These are phyloP conservation scores for Pholiota microspora DNA, from an alignment of 768 basidiomycete species.

Conservation along the genomic window DNA sequence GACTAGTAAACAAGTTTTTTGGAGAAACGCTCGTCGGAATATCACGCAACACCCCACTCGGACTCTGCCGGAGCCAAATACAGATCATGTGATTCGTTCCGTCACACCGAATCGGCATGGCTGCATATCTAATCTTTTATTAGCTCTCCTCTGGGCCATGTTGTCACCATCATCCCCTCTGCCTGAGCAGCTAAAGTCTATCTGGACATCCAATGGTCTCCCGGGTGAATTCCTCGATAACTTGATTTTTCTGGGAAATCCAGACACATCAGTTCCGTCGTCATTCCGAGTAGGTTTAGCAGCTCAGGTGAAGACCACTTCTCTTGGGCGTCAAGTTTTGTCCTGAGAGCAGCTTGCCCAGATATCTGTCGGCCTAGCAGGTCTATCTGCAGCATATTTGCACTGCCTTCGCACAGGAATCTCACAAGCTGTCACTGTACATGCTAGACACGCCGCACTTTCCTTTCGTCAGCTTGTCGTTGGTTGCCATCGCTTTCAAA, in stretches of 20 bases:
- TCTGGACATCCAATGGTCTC: slow-evolving; percentile 38
- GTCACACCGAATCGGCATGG: not conserved
- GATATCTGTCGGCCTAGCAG: slow-evolving; percentile 39
- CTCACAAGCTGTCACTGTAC: slow-evolving; percentile 47
- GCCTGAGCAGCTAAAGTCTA: not conserved
- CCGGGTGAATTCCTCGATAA: not conserved
- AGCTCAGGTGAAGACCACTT: slow-evolving; percentile 41
- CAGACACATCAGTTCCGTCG: slow-evolving; percentile 47
- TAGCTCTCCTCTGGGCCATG: too few relatives aligned
- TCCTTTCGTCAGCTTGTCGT: slow-evolving; percentile 43
- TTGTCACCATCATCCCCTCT: not conserved
- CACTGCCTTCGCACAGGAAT: slow-evolving; percentile 44
- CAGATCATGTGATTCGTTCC: slow-evolving; percentile 14
- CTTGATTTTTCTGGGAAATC: slow-evolving; percentile 19
- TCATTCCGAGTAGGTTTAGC: slow-evolving; percentile 52
- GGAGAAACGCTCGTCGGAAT: slow-evolving; percentile 27
- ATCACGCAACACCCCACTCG: slow-evolving; percentile 28
- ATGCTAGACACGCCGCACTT: slow-evolving; percentile 55
- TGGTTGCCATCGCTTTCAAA: not conserved
- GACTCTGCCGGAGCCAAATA: slow-evolving; percentile 26
- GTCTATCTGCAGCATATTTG: slow-evolving; percentile 50
- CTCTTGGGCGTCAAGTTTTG: not conserved
- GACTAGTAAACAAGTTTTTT: slow-evolving; percentile 28
- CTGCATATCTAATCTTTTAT: not conserved
- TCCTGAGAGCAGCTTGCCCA: not conserved